Evolutionary conservation across 768 basidiomycete genomes (phyloP), one percentile per base, ranked within the genome.

Genomic region (Auriscalpium microsporum): DNA sequence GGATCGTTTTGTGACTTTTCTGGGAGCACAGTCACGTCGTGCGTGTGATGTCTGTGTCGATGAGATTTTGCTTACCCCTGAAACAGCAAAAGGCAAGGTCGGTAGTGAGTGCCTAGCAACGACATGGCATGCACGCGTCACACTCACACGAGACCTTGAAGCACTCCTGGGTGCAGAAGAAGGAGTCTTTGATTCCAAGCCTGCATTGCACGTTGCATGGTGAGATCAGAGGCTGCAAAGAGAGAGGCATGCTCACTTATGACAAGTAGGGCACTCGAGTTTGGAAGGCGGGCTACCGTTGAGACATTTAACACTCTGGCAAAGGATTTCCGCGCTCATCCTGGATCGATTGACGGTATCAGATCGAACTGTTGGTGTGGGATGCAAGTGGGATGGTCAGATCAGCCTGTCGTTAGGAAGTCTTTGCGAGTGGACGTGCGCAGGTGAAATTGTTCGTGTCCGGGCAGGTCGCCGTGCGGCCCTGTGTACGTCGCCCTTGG

Each of bases 131-230:
- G 28, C 28, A 28, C 28, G 4, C 52, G 48, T n/a, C n/a, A 7
- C 37, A 77, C 93, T 75, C 69, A 94, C 94, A 98, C 69, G 81
- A 86, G 48, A 84, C 80, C 71, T 96, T 97, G 81, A 97, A 97
- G 73, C 95, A 98, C 49, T 90, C 91, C 70, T 98, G 95, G 23
- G 85, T 83, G 62, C 95, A 97, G 72, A 94, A 98, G 68, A 86
- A 89, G 37, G 90, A 91, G 35, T 89, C 88, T 49, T 77, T 78
- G 59, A 93, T 86, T 51, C 87, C 88, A 38, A 92, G 75, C 67
- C 90, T 92, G 61, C 40, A 58, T 56, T 23, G 48, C 7, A 13
- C 34, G 47, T 55, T 14, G 52, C 58, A 63, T 54, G 59, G 49
- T 60, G 46, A 40, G 36, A 46, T 57, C 48, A 47, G 45, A 9